phyloP scores from a whole-genome alignment of 306 rosid genomes.

The Sphenostylis stenocarpa region DNA sequence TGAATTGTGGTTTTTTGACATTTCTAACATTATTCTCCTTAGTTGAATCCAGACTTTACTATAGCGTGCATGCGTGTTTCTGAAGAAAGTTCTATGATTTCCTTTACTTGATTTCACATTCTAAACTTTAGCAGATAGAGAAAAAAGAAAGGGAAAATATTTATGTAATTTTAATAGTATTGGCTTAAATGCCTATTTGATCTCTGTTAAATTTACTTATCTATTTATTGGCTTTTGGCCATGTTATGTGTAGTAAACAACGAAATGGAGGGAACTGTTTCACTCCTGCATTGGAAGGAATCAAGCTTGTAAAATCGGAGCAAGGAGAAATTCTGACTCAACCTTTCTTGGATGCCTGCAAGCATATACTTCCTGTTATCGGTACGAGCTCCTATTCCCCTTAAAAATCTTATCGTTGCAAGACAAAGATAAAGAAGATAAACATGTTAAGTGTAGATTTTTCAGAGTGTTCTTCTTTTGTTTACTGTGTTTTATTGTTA shows the following conservation, averaged over 20 bases:
- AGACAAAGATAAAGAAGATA: not conserved
- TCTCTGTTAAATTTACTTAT: slow-evolving; percentile 10
- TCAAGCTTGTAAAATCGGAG: slow-evolving; percentile 65
- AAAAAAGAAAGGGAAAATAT: not conserved
- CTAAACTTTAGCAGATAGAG: not conserved
- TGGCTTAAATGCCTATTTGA: slow-evolving; percentile 17
- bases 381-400: slow-evolving; percentile 48
- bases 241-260: slow-evolving; percentile 43
- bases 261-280: slow-evolving; percentile 78
- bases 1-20: slow-evolving; percentile 17
- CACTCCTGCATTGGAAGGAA: slow-evolving; percentile 77
- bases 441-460: not conserved
- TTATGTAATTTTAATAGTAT: not conserved
- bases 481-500: slow-evolving; percentile 4
- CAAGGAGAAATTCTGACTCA: slow-evolving; percentile 72
- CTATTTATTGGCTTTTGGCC: slow-evolving; percentile 6
- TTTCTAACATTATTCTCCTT: not conserved
- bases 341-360: slow-evolving; percentile 95
- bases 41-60: slow-evolving; percentile 6
- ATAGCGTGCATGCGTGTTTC: not conserved
- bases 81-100: slow-evolving; percentile 5
- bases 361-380: slow-evolving; percentile 81
- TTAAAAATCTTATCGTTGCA: slow-evolving; percentile 3
- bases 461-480: not conserved
- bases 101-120: slow-evolving; percentile 10